Evolutionary conservation across 208 protist species (phyloP).

Genomic region (Herpetomonas tarakana): DNA sequence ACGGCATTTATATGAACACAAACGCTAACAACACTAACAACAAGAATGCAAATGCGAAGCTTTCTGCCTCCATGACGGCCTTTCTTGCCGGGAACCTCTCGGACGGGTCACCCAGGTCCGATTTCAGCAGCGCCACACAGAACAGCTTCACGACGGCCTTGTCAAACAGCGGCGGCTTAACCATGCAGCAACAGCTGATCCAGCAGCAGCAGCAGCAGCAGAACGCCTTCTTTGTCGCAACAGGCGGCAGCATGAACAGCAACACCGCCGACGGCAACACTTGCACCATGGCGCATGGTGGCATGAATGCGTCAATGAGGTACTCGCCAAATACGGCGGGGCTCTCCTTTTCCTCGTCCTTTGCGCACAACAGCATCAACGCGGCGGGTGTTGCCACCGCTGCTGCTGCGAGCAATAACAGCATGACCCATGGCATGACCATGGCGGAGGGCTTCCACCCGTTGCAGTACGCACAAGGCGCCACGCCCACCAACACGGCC

Average conservation of each 20-base stretch:
- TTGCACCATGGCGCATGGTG: background rate
- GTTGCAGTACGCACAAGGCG: conserved; percentile 3
- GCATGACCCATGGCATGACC: too few species aligned
- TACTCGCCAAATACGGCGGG: too few species aligned
- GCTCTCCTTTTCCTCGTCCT: too few species aligned
- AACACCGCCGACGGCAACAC: background rate
- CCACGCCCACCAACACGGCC: conserved; percentile 5
- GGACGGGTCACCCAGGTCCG: background rate
- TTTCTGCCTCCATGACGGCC: background rate
- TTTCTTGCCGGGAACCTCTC: background rate
- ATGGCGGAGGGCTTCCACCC: conserved; percentile 15
- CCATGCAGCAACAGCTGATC: too few species aligned
- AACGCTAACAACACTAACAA: too few species aligned
- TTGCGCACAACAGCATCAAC: too few species aligned
- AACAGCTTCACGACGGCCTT: background rate
- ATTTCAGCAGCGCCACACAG: background rate
- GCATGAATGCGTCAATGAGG: too few species aligned
- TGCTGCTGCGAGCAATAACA: too few species aligned
- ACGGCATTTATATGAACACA: too few species aligned
- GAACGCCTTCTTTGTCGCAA: background rate
- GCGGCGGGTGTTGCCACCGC: too few species aligned
- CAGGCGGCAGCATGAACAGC: conserved; percentile 8
- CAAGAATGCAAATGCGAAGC: background rate
- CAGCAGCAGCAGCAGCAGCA: conserved; percentile 1
- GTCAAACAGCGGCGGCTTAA: background rate